Evolutionary conservation across 768 basidiomycete species (phyloP).

Genomic region (Chlorophyllum brunneum): DNA sequence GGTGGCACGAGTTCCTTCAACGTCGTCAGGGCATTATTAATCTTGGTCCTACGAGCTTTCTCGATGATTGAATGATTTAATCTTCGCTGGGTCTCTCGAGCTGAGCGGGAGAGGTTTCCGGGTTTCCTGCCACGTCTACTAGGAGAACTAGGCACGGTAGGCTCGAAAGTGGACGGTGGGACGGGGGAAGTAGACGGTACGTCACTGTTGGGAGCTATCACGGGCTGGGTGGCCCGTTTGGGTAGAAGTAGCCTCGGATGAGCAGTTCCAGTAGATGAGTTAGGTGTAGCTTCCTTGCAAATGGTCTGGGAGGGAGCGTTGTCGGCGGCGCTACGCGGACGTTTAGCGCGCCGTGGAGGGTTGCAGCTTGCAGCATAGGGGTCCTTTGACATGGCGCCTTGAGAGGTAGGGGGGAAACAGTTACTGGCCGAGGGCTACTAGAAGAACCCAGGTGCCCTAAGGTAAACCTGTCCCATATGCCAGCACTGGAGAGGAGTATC

Average conservation of each 20-base stretch:
- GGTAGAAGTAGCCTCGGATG: constrained; percentile 23
- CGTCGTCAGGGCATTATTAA: constrained; percentile 84
- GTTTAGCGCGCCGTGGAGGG: constrained; percentile 36
- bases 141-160: constrained; percentile 18
- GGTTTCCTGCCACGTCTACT: constrained; percentile 73
- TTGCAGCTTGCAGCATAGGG: constrained; percentile 33
- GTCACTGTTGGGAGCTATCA: constrained; percentile 11
- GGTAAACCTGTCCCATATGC: not conserved
- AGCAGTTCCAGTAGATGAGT: constrained; percentile 4
- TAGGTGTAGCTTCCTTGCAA: constrained; percentile 9
- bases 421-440: too few species aligned
- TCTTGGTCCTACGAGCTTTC: constrained; percentile 90
- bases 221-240: constrained; percentile 14
- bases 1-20: constrained; percentile 75
- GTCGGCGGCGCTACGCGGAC: constrained; percentile 12
- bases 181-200: constrained; percentile 14
- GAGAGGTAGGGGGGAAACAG: not conserved
- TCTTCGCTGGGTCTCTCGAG: constrained; percentile 84
- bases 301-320: constrained; percentile 13
- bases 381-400: constrained; percentile 18
- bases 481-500: not conserved
- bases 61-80: constrained; percentile 95
- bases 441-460: not conserved
- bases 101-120: constrained; percentile 65
- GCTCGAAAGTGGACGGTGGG: constrained; percentile 2